Conservation (phyloP, 768 basidiomycete species). For the Termitomyces sp. region DNA sequence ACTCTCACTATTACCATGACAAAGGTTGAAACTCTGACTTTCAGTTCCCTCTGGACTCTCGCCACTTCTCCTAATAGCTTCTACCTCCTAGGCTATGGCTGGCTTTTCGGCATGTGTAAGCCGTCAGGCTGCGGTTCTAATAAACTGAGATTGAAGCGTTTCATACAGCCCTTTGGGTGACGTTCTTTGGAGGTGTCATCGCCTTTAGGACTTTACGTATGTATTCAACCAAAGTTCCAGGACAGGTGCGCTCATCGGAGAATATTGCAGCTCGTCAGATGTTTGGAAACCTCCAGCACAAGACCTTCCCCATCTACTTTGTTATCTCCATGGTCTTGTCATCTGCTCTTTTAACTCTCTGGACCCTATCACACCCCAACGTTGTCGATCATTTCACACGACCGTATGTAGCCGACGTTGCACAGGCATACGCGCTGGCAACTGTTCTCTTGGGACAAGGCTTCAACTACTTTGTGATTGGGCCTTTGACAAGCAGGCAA, state of each 20-base stretch:
- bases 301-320: constrained; percentile 74
- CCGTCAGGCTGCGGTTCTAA: constrained; percentile 8
- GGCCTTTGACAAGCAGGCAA: constrained; percentile 67
- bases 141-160: neutral
- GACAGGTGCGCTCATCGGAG: neutral
- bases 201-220: constrained; percentile 54
- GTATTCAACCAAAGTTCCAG: constrained; percentile 15
- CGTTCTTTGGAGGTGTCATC: constrained; percentile 68
- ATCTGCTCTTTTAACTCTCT: constrained; percentile 48
- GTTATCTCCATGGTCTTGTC: constrained; percentile 50
- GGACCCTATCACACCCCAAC: constrained; percentile 53
- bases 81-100: constrained; percentile 54
- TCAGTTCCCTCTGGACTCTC: constrained; percentile 26
- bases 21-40: constrained; percentile 30
- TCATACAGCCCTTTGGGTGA: constrained; percentile 49
- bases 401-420: constrained; percentile 54
- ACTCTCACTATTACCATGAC: constrained; percentile 20
- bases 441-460: constrained; percentile 43
- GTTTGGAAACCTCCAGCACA: constrained; percentile 70
- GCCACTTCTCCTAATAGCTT: constrained; percentile 30
- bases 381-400: constrained; percentile 41
- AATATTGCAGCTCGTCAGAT: constrained; percentile 54
- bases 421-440: constrained; percentile 55
- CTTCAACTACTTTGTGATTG: constrained; percentile 64
- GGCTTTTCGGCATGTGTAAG: constrained; percentile 70